Conservation (phyloP, 148 eudicot genomes). For the Rhododendron kiyosumense region DNA sequence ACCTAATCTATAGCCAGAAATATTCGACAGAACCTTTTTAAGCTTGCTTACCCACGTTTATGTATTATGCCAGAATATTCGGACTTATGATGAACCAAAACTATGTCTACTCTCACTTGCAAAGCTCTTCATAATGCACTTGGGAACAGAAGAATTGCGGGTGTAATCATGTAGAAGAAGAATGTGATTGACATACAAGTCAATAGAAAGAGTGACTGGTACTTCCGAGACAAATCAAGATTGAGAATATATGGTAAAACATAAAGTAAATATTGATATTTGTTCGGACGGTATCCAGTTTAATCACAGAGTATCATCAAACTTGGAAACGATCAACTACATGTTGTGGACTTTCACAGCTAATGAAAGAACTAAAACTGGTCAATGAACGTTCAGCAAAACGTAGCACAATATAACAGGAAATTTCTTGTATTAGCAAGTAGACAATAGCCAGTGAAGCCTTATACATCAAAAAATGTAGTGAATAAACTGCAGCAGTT, state of each 20-base stretch:
- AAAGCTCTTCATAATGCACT: not conserved
- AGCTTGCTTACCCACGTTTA: not conserved
- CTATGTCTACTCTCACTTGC: not conserved
- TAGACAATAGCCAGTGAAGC: not conserved
- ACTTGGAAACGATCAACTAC: not conserved
- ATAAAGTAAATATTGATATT: not conserved
- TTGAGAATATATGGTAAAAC: not conserved
- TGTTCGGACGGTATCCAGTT: not conserved
- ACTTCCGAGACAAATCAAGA: not conserved
- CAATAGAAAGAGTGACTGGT: not conserved
- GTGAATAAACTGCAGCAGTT: not conserved
- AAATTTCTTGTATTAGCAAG: not conserved
- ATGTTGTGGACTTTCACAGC: not conserved
- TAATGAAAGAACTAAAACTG: not conserved
- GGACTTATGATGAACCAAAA: not conserved
- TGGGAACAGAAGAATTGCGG: not conserved
- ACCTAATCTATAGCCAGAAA: not conserved
- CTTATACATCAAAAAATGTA: not conserved
- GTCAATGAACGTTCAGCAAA: not conserved
- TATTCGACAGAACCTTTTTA: not conserved
- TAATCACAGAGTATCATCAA: not conserved
- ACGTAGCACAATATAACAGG: not conserved
- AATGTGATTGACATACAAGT: not conserved
- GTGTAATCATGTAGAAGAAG: not conserved
- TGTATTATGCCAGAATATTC: not conserved